Conservation (phyloP, 352 stramenopile species). For the Pythium oligandrum region DNA sequence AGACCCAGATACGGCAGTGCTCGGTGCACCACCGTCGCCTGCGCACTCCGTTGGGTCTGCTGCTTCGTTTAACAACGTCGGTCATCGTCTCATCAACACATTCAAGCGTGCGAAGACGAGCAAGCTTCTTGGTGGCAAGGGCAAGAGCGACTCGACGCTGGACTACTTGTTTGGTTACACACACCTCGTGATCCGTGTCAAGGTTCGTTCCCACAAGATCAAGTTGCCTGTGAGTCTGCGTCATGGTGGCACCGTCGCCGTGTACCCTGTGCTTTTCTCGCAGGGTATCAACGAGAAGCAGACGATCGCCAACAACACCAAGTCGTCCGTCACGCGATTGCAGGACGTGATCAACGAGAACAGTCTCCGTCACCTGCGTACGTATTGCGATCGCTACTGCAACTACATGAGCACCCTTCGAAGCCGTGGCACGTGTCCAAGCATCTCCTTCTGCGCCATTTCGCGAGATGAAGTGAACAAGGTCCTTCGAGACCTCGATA, state of each 20-base stretch:
- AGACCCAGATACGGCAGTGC: constrained; percentile 11
- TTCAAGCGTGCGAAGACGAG: constrained; percentile 66
- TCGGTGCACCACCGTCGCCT: constrained; percentile 15
- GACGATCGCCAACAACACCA: constrained; percentile 88
- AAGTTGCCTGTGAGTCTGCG: constrained; percentile 56
- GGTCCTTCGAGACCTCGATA: constrained; percentile 56
- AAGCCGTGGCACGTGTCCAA: constrained; percentile 19
- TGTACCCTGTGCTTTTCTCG: constrained; percentile 75
- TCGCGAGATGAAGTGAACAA: constrained; percentile 52
- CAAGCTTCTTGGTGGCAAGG: constrained; percentile 42
- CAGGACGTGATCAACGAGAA: constrained; percentile 83
- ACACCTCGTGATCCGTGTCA: constrained; percentile 76
- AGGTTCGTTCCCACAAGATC: constrained; percentile 69
- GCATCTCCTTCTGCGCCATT: constrained; percentile 12
- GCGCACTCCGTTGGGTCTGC: constrained; percentile 28
- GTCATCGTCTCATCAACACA: constrained; percentile 60
- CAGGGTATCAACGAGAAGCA: constrained; percentile 94
- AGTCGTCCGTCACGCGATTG: constrained; percentile 64
- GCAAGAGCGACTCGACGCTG: constrained; percentile 14
- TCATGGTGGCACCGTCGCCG: constrained; percentile 55
- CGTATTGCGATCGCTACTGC: constrained; percentile 75
- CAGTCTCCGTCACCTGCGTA: constrained; percentile 58
- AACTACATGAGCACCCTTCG: constrained; percentile 55
- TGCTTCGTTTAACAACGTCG: constrained; percentile 53
- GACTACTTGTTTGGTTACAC: constrained; percentile 65